Conservation (phyloP, 768 basidiomycete species). For the Suillus subluteus region DNA sequence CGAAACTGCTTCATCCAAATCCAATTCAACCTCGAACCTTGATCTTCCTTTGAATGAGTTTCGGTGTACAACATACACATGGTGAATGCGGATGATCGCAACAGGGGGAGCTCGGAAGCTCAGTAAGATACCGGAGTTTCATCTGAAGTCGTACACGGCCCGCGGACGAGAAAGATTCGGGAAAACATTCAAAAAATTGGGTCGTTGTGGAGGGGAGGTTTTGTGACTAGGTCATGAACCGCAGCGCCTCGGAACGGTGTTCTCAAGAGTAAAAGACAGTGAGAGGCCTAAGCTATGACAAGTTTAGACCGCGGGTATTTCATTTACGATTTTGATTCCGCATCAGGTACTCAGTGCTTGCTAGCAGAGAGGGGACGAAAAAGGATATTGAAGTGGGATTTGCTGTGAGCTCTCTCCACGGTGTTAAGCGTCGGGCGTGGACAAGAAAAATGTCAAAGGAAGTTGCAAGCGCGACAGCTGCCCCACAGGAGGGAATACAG, state of each 20-base stretch:
- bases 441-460: not conserved
- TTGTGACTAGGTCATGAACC: not conserved
- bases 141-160: not conserved
- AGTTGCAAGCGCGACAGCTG: not conserved
- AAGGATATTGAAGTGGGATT: no score
- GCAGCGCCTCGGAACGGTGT: not conserved
- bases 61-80: not conserved
- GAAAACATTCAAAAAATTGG: not conserved
- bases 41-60: not conserved
- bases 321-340: not conserved
- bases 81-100: not conserved
- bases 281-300: not conserved
- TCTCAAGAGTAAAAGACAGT: not conserved
- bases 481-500: not conserved
- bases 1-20: not conserved
- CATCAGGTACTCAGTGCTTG: not conserved
- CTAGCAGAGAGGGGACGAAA: not conserved
- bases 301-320: constrained; percentile 1
- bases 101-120: not conserved
- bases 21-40: not conserved
- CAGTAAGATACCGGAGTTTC: not conserved
- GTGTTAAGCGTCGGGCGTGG: not conserved
- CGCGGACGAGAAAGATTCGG: not conserved
- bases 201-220: not conserved
- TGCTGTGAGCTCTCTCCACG: not conserved